phyloP scores from a whole-genome alignment of 768 basidiomycete species.

The Tricholoma sp. region DNA sequence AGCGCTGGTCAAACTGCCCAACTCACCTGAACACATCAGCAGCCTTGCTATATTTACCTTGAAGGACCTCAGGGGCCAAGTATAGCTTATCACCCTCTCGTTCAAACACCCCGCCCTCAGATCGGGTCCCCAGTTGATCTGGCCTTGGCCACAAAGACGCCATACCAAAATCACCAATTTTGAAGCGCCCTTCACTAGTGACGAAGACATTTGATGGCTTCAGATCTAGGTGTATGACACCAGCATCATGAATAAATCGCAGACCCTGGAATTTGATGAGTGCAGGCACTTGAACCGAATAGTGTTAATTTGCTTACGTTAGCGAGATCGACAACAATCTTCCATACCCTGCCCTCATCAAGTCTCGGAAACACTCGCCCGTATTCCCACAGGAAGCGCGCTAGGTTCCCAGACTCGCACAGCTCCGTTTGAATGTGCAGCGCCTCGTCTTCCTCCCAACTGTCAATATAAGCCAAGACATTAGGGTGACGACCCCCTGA shows the following conservation, averaged over 20 bases:
- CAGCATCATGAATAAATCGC: constrained; percentile 81
- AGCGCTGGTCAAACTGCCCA: constrained; percentile 28
- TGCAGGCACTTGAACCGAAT: constrained; percentile 23
- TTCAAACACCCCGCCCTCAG: constrained; percentile 59
- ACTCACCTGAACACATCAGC: constrained; percentile 96
- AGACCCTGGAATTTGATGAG: constrained; percentile 57
- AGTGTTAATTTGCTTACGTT: constrained; percentile 55
- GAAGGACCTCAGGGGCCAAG: constrained; percentile 92
- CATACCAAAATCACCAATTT: constrained; percentile 99
- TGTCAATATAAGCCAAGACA: constrained; percentile 84
- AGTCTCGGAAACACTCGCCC: constrained; percentile 78
- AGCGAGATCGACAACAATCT: constrained; percentile 86
- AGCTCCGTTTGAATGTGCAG: constrained; percentile 93
- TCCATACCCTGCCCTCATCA: constrained; percentile 94
- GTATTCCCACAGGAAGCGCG: constrained; percentile 86
- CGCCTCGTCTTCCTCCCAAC: constrained; percentile 90
- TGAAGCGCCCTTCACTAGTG: constrained; percentile 80
- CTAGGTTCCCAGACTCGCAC: constrained; percentile 90
- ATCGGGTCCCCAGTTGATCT: constrained; percentile 21
- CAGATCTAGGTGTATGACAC: constrained; percentile 91
- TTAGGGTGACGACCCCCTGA: constrained; percentile 59
- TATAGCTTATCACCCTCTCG: constrained; percentile 97
- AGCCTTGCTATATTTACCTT: constrained; percentile 86
- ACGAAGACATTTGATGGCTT: constrained; percentile 98
- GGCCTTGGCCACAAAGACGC: constrained; percentile 87